phyloP scores from a whole-genome alignment of 495 filamentous ascomycete species.

The Neurospora sp. region DNA sequence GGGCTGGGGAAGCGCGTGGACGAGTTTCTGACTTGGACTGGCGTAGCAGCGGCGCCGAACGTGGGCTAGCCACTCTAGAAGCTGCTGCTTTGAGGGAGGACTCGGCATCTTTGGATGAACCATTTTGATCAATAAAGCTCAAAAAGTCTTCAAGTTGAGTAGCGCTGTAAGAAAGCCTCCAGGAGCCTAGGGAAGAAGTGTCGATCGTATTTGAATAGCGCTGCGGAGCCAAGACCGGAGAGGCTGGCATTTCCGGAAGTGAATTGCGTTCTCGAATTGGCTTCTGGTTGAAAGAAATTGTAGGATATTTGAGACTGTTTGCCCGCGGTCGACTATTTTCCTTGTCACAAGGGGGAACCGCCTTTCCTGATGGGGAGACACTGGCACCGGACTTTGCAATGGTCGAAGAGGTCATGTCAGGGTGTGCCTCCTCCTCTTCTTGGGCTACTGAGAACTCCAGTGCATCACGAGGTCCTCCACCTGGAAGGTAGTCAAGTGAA shows the following conservation, averaged over 20 bases:
- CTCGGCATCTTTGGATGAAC: slow-evolving; percentile 2
- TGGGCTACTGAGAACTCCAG: slow-evolving; percentile 28
- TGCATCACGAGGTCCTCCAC: slow-evolving; percentile 31
- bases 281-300: slow-evolving; percentile 1
- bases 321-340: slow-evolving; percentile 10
- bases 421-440: background rate
- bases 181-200: slow-evolving; percentile 28
- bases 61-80: background rate
- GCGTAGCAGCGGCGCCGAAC: background rate
- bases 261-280: slow-evolving; percentile 10
- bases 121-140: slow-evolving; percentile 2
- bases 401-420: background rate
- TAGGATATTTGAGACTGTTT: slow-evolving; percentile 13
- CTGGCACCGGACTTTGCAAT: background rate
- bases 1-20: slow-evolving; percentile 9
- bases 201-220: slow-evolving; percentile 17
- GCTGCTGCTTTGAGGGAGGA: background rate
- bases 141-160: slow-evolving; percentile 22
- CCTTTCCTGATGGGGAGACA: background rate
- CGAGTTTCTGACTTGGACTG: slow-evolving; percentile 9
- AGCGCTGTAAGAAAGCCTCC: slow-evolving; percentile 29
- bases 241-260: slow-evolving; percentile 17
- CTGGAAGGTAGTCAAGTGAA: slow-evolving; percentile 13
- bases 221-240: slow-evolving; percentile 22
- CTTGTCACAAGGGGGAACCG: slow-evolving; percentile 1